Conservation (phyloP, 129 eudicot genomes). For the Artemisia argyi region DNA sequence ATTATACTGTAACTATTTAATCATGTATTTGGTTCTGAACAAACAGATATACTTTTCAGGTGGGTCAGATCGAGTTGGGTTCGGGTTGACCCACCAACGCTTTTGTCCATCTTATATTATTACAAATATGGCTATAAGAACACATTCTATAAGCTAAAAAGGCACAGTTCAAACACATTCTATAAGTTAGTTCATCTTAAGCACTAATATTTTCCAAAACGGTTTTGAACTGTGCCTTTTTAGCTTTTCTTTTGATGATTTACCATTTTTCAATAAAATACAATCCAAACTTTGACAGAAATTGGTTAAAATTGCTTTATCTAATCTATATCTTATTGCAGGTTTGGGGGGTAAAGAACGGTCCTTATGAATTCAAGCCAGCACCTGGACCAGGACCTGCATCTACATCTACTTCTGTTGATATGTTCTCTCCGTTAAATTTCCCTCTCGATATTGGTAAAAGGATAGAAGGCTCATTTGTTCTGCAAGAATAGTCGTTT, state of each 20-base stretch:
- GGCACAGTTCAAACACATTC: no score
- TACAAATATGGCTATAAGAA: no score
- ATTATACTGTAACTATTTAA: neutral
- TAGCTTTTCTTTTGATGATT: neutral
- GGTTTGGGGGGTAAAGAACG: slow-evolving; percentile 98
- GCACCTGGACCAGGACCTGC: slow-evolving; percentile 62
- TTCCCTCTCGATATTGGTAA: slow-evolving; percentile 61
- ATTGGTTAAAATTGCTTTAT: neutral
- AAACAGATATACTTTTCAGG: neutral
- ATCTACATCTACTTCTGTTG: slow-evolving; percentile 64
- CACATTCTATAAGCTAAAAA: no score
- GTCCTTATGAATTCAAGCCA: slow-evolving; percentile 93
- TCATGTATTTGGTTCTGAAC: no score
- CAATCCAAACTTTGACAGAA: neutral
- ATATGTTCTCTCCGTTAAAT: slow-evolving; percentile 60
- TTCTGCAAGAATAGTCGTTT: slow-evolving; percentile 64
- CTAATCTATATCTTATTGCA: slow-evolving; percentile 22
- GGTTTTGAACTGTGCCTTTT: neutral
- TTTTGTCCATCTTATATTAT: no score
- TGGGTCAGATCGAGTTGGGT: neutral
- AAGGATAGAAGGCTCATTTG: slow-evolving; percentile 84
- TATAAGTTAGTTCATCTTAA: no score
- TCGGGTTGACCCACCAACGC: no score
- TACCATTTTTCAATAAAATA: neutral
- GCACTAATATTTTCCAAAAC: neutral